phyloP scores from a whole-genome alignment of 2,329 filamentous ascomycete species.

The Fusarium anthophilum region DNA sequence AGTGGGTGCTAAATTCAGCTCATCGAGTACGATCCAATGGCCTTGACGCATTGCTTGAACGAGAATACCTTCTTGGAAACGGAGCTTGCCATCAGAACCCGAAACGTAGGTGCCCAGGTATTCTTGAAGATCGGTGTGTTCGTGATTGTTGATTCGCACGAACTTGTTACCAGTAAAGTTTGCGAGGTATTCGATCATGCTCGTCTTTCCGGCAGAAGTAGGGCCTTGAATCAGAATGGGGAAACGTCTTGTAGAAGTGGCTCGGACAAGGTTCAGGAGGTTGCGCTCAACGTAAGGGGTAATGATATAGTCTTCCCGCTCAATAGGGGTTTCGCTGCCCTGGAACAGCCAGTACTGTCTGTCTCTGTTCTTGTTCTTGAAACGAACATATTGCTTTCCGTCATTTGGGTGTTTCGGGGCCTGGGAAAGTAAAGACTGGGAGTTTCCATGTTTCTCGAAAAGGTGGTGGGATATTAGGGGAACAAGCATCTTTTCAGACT shows the following conservation, averaged over 20 bases:
- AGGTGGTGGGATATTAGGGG: constrained; percentile 85
- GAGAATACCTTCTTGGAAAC: constrained; percentile 92
- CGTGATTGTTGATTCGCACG: constrained; percentile 98
- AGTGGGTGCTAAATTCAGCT: constrained; percentile 94
- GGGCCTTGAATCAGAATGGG: constrained; percentile 96
- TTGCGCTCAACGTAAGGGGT: constrained; percentile 96
- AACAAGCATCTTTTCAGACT: constrained; percentile 81
- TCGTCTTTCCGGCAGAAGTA: constrained; percentile 97
- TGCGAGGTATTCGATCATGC: constrained; percentile 99
- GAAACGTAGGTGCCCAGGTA: constrained; percentile 96
- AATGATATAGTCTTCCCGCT: constrained; percentile 92
- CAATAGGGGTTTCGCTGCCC: constrained; percentile 70
- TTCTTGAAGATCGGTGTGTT: constrained; percentile 97
- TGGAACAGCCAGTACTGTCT: constrained; percentile 90
- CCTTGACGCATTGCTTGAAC: constrained; percentile 92
- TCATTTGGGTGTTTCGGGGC: constrained; percentile 81
- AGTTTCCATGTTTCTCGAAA: constrained; percentile 72
- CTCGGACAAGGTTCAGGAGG: constrained; percentile 91
- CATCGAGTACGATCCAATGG: constrained; percentile 98
- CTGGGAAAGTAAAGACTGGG: constrained; percentile 78
- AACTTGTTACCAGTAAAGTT: constrained; percentile 97
- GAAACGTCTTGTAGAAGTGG: constrained; percentile 89
- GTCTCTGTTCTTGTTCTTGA: constrained; percentile 70
- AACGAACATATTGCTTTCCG: constrained; percentile 80
- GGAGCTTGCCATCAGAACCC: constrained; percentile 81